A percentile compares a stretch with the other conserved stretches of the same genome.
phyloP scores from a whole-genome alignment of 2,329 filamentous ascomycete genomes.

The Didymella segeticola region DNA sequence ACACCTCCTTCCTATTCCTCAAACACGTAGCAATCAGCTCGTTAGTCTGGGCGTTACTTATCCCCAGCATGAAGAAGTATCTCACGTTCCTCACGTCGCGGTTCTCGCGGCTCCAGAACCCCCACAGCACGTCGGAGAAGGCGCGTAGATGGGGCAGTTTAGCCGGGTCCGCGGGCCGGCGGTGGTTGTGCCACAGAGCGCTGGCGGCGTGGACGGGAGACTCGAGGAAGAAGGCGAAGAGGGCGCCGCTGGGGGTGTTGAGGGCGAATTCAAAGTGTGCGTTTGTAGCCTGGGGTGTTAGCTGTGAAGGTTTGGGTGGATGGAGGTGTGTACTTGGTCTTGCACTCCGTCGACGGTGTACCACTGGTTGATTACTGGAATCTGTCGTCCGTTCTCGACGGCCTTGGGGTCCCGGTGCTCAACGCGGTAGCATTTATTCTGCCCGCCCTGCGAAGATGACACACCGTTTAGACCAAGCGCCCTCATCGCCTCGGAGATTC shows the following conservation, averaged over 20 bases:
- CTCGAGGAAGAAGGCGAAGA: constrained; percentile 24
- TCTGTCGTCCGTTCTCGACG: constrained; percentile 10
- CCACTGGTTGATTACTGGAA: constrained; percentile 22
- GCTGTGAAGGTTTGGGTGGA: background rate
- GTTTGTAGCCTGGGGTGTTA: constrained; percentile 21
- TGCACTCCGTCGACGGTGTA: constrained; percentile 21
- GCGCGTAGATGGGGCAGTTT: constrained; percentile 24
- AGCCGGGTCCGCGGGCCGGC: background rate
- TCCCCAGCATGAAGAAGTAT: constrained; percentile 27
- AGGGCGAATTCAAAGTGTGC: constrained; percentile 25
- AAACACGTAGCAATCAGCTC: constrained; percentile 25
- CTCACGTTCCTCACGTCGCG: constrained; percentile 19
- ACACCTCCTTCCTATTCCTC: background rate
- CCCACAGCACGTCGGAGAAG: constrained; percentile 32
- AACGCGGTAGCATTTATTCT: constrained; percentile 21
- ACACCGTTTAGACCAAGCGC: constrained; percentile 17
- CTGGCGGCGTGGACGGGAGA: constrained; percentile 14
- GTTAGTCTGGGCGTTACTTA: constrained; percentile 27
- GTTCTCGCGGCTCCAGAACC: constrained; percentile 24
- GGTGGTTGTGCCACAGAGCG: constrained; percentile 13
- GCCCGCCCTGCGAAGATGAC: constrained; percentile 17
- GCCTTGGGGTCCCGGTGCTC: constrained; percentile 24
- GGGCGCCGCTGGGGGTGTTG: constrained; percentile 19
- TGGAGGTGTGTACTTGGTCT: constrained; percentile 4
- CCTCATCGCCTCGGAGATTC: constrained; percentile 9